Percentiles rank a stretch among this genome's conserved stretches.
phyloP scores from a whole-genome alignment of 495 filamentous ascomycete species.

The Margaritispora aquatica region DNA sequence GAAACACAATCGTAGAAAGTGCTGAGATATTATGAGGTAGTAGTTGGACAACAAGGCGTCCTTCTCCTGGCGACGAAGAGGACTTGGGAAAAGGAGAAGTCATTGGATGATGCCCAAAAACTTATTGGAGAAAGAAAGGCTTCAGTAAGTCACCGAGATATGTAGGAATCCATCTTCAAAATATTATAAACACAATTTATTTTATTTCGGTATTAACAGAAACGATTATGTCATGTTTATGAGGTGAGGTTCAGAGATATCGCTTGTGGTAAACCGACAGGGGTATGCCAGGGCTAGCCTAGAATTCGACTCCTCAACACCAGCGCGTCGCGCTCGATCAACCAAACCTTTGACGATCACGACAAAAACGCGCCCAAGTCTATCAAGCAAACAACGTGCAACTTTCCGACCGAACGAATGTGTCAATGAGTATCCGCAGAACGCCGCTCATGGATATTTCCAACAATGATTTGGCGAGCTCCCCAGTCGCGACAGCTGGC shows the following conservation, averaged over 20 bases:
- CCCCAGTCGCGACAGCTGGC: slow-evolving; percentile 39
- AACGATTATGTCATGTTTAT: not conserved
- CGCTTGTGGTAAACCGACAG: no score
- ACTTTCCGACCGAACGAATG: slow-evolving; percentile 19
- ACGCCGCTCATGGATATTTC: slow-evolving; percentile 53
- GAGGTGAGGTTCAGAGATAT: not conserved
- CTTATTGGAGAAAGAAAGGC: not conserved
- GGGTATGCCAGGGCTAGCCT: no score
- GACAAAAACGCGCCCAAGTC: slow-evolving; percentile 14
- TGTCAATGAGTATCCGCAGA: slow-evolving; percentile 26
- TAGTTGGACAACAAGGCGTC: slow-evolving; percentile 65
- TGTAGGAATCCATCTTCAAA: not conserved
- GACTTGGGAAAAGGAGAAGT: slow-evolving; percentile 59
- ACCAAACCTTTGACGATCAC: not conserved
- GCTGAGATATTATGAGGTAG: slow-evolving; percentile 66
- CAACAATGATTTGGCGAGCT: slow-evolving; percentile 50
- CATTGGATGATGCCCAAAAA: slow-evolving; percentile 27
- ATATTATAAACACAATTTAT: not conserved
- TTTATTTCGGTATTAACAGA: not conserved
- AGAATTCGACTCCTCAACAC: not conserved
- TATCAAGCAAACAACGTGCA: slow-evolving; percentile 1
- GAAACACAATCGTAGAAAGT: slow-evolving; percentile 71
- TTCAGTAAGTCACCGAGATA: not conserved
- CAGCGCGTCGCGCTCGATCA: not conserved
- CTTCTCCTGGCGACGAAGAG: slow-evolving; percentile 67